phyloP scores from a whole-genome alignment of 495 filamentous ascomycete species.

The Aspergillus nanangensis region DNA sequence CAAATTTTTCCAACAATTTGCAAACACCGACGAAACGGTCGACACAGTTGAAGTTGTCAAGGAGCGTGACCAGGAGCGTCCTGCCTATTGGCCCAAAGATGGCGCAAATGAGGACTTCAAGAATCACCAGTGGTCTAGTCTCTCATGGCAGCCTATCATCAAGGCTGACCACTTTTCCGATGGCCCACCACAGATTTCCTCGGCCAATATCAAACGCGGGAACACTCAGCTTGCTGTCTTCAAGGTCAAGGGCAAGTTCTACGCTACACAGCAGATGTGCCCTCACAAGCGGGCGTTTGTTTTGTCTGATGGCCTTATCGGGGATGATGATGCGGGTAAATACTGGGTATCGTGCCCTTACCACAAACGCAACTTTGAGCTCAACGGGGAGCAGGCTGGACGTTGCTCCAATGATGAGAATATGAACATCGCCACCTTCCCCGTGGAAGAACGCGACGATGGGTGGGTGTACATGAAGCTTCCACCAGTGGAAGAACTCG shows the following conservation, averaged over 20 bases:
- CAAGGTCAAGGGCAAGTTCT: constrained; percentile 78
- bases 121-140: constrained; percentile 63
- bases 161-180: constrained; percentile 70
- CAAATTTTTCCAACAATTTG: constrained; percentile 80
- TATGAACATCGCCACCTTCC: constrained; percentile 84
- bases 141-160: constrained; percentile 84
- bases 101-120: constrained; percentile 68
- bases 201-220: constrained; percentile 72
- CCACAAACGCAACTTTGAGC: constrained; percentile 89
- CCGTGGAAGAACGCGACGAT: constrained; percentile 71
- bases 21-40: constrained; percentile 72
- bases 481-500: constrained; percentile 81
- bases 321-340: constrained; percentile 60
- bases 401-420: constrained; percentile 71
- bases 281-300: constrained; percentile 93
- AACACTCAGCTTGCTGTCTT: constrained; percentile 93
- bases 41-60: constrained; percentile 66
- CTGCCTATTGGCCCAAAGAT: constrained; percentile 79
- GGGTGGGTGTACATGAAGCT: constrained; percentile 84
- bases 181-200: constrained; percentile 59
- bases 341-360: constrained; percentile 88
- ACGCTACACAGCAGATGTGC: constrained; percentile 97
- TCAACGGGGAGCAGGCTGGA: constrained; percentile 64
- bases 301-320: constrained; percentile 80
- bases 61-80: constrained; percentile 73